These are phyloP conservation scores for Kodamaea kakaduensis DNA, from an alignment of 805 yeast species.

Conservation along the genomic window DNA sequence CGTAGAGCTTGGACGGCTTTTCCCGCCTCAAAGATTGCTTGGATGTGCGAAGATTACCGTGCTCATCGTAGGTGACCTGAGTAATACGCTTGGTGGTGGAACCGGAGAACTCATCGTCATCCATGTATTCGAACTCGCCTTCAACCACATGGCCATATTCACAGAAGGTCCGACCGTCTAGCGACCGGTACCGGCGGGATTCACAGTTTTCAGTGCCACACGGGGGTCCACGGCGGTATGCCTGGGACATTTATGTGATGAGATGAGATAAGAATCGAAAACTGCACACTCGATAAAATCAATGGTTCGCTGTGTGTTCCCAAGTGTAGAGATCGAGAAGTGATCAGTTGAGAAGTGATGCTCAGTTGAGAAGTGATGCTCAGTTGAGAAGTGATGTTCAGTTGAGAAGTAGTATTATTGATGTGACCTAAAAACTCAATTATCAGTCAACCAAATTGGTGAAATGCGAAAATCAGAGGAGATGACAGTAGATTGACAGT, in stretches of 20 bases:
- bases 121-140: constrained; percentile 73
- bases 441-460: no score
- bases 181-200: constrained; percentile 64
- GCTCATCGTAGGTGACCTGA: constrained; percentile 20
- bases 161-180: constrained; percentile 80
- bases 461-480: no score
- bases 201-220: constrained; percentile 93
- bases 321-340: no score
- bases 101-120: constrained; percentile 63
- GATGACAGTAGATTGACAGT: no score
- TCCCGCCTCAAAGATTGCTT: background rate
- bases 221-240: constrained; percentile 67
- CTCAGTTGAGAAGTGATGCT: no score
- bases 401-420: no score
- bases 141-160: constrained; percentile 88
- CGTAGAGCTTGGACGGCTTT: constrained; percentile 32
- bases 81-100: constrained; percentile 52
- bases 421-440: no score
- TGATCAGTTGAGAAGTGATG: no score
- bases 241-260: constrained; percentile 9
- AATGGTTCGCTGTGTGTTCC: no score
- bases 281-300: no score
- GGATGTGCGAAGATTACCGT: constrained; percentile 9
- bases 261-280: background rate
- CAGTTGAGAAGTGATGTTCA: no score